Evolutionary conservation across 306 rosid species (phyloP).

Genomic region (Elaeagnus macrophylla): DNA sequence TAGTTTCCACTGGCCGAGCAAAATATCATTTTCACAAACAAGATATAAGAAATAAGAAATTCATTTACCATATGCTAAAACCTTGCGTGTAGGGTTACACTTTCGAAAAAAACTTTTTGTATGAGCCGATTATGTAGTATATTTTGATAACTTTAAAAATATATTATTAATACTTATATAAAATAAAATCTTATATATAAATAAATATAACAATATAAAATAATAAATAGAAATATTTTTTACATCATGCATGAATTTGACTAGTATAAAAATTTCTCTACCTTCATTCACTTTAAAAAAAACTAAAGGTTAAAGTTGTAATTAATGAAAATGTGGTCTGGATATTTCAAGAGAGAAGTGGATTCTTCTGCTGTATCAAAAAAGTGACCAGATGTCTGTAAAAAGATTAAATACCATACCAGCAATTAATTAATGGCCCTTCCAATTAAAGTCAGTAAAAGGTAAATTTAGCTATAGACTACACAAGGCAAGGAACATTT

Average conservation of each 20-base stretch:
- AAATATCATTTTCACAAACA: too few species aligned
- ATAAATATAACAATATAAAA: too few species aligned
- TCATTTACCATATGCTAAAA: slow-evolving; percentile 20
- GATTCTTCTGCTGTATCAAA: slow-evolving; percentile 10
- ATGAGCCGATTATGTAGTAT: too few species aligned
- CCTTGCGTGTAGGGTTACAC: slow-evolving; percentile 1
- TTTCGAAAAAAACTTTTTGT: too few species aligned
- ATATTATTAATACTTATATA: too few species aligned
- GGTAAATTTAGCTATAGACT: slow-evolving; percentile 13
- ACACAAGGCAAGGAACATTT: slow-evolving; percentile 12
- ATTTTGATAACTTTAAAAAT: too few species aligned
- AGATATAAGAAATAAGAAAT: slow-evolving; percentile 29
- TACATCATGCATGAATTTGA: too few species aligned
- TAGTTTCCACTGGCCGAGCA: too few species aligned
- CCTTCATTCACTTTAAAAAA: not conserved
- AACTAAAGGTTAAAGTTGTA: not conserved
- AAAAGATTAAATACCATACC: slow-evolving; percentile 36
- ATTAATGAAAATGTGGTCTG: slow-evolving; percentile 17
- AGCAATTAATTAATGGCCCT: slow-evolving; percentile 7
- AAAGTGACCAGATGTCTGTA: slow-evolving; percentile 3
- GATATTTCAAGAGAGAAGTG: slow-evolving; percentile 29
- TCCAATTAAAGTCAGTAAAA: slow-evolving; percentile 28
- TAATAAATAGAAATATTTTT: too few species aligned
- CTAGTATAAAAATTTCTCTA: too few species aligned
- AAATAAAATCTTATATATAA: too few species aligned